phyloP scores from a whole-genome alignment of 768 basidiomycete species.

The Lactarius akahatsu region DNA sequence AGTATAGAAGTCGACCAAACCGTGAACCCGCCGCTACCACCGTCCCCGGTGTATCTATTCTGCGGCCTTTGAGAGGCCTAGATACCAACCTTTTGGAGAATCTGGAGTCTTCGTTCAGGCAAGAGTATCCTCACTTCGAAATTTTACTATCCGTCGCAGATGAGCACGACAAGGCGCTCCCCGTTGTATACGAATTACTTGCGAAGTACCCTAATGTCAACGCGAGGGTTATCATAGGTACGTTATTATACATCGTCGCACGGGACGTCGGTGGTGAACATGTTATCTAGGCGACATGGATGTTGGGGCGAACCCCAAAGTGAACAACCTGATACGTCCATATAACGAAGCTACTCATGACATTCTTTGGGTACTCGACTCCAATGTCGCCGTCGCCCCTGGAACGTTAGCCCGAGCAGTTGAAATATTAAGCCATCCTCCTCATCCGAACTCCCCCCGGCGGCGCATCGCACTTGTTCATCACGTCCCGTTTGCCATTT shows the following conservation, averaged over 20 bases:
- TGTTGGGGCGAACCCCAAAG: conserved; percentile 94
- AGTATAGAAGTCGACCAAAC: conserved; percentile 67
- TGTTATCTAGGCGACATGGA: conserved; percentile 62
- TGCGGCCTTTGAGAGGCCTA: conserved; percentile 91
- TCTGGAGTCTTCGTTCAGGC: conserved; percentile 86
- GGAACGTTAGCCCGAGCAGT: conserved; percentile 85
- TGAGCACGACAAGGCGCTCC: conserved; percentile 83
- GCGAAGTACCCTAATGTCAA: conserved; percentile 74
- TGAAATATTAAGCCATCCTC: conserved; percentile 58
- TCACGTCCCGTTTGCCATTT: conserved; percentile 88
- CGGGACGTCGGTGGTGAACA: not conserved
- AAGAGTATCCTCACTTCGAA: conserved; percentile 91
- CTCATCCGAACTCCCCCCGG: conserved; percentile 36
- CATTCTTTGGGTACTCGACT: conserved; percentile 95
- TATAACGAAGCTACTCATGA: conserved; percentile 81
- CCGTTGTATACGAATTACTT: conserved; percentile 74
- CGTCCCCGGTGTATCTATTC: conserved; percentile 90
- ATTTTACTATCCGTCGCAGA: conserved; percentile 91
- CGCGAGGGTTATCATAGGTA: conserved; percentile 76
- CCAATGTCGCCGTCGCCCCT: conserved; percentile 79
- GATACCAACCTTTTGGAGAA: conserved; percentile 97
- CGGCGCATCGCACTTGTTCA: conserved; percentile 81
- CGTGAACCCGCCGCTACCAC: conserved; percentile 55
- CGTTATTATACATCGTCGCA: conserved; percentile 29
- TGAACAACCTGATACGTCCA: conserved; percentile 90